Conservation (phyloP, 176 grass and related monocot genomes). For the Elymus sibiricus region DNA sequence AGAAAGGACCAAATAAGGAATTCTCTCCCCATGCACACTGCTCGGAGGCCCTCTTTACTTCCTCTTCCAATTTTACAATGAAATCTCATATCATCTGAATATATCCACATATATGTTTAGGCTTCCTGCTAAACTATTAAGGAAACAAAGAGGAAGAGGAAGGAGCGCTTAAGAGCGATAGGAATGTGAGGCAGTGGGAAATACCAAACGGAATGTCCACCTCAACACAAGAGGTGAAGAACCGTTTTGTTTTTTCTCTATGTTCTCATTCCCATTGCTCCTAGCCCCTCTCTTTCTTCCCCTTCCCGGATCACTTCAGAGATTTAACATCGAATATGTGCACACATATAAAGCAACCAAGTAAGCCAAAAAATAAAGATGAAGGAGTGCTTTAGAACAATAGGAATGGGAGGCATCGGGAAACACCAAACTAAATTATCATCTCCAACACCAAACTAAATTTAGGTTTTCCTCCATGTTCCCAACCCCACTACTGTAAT, state of each 20-base stretch:
- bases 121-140: neutral
- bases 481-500: no score
- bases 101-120: neutral
- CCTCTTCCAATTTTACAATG: neutral
- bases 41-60: neutral
- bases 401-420: neutral
- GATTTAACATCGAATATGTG: no score
- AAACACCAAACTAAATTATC: neutral
- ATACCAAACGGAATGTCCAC: neutral
- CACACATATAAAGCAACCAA: no score
- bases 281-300: neutral
- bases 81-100: neutral
- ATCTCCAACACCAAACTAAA: neutral
- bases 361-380: neutral
- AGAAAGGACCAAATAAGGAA: no score
- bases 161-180: neutral
- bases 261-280: neutral
- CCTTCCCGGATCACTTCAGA: neutral
- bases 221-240: neutral
- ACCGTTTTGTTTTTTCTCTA: no score
- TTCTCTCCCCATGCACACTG: neutral
- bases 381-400: neutral
- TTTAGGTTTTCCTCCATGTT: neutral
- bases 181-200: conserved; percentile 28
- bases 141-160: neutral